phyloP scores from a whole-genome alignment of 768 basidiomycete species.

The Amanita inopinata region DNA sequence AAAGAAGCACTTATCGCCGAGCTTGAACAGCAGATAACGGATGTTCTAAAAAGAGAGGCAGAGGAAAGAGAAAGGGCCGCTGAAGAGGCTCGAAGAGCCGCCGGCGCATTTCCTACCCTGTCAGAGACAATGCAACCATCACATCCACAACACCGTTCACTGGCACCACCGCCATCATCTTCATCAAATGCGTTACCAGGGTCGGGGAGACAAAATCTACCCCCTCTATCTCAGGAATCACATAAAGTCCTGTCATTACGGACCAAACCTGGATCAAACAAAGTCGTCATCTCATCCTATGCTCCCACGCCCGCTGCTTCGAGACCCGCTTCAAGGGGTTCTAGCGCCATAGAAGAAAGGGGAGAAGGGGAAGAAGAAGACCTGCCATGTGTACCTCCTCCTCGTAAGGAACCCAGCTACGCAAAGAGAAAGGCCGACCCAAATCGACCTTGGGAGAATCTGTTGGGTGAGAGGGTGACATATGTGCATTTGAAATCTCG shows the following conservation, averaged over 20 bases:
- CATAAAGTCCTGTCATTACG: constrained; percentile 54
- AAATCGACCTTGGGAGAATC: constrained; percentile 35
- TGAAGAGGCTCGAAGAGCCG: constrained; percentile 38
- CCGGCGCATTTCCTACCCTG: constrained; percentile 56
- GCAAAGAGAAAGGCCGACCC: constrained; percentile 20
- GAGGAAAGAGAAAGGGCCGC: constrained; percentile 34
- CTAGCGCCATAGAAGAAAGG: background rate
- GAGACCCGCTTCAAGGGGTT: constrained; percentile 22
- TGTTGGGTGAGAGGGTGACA: constrained; percentile 20
- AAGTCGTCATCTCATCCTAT: constrained; percentile 46
- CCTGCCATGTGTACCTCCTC: constrained; percentile 29
- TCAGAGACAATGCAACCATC: constrained; percentile 11
- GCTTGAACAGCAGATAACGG: constrained; percentile 34
- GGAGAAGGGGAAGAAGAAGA: constrained; percentile 22
- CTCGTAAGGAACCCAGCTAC: constrained; percentile 26
- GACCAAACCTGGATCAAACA: constrained; percentile 24
- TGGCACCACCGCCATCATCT: background rate
- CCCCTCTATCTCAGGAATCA: constrained; percentile 23
- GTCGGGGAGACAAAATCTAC: constrained; percentile 9
- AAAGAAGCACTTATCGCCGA: constrained; percentile 28
- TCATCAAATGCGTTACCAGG: background rate
- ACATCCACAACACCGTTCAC: constrained; percentile 6
- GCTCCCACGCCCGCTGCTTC: constrained; percentile 29
- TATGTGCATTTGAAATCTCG: constrained; percentile 27
- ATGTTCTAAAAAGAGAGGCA: constrained; percentile 37